Percentiles rank a stretch among this genome's conserved stretches.
Evolutionary conservation across 1,284 basidiomycete species (phyloP).

Genomic region (Vanrija humicola): DNA sequence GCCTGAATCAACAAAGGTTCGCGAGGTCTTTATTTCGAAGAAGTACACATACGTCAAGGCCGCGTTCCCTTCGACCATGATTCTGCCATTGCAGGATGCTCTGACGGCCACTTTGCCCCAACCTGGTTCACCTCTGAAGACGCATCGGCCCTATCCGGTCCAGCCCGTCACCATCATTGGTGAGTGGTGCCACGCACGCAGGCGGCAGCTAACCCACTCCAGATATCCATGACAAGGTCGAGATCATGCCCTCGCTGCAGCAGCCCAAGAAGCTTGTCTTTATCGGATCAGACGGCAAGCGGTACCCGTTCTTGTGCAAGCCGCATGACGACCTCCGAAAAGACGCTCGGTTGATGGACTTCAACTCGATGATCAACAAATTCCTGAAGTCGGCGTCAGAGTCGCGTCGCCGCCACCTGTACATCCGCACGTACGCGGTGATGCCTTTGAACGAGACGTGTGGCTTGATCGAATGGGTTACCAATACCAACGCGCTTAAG

Average conservation of each 20-base stretch:
- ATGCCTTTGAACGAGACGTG: slow-evolving; percentile 96
- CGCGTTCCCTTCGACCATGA: slow-evolving; percentile 63
- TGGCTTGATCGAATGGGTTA: slow-evolving; percentile 98
- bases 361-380: slow-evolving; percentile 98
- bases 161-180: slow-evolving; percentile 73
- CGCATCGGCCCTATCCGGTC: slow-evolving; percentile 77
- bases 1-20: slow-evolving; percentile 29
- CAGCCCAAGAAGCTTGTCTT: slow-evolving; percentile 91
- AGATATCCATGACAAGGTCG: slow-evolving; percentile 86
- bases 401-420: slow-evolving; percentile 79
- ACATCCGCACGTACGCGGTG: slow-evolving; percentile 92
- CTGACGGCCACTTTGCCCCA: slow-evolving; percentile 82
- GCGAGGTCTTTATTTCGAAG: slow-evolving; percentile 26
- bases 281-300: slow-evolving; percentile 72
- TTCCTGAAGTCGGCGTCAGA: slow-evolving; percentile 90
- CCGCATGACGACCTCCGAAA: slow-evolving; percentile 97
- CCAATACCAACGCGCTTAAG: slow-evolving; percentile 83
- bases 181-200: slow-evolving; percentile 41
- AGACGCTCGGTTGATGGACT: slow-evolving; percentile 97
- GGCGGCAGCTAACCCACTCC: slow-evolving; percentile 7
- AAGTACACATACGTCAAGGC: slow-evolving; percentile 62
- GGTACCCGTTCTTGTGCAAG: slow-evolving; percentile 92
- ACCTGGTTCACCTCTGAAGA: slow-evolving; percentile 59
- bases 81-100: slow-evolving; percentile 90
- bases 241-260: slow-evolving; percentile 89